Conservation (phyloP, 495 filamentous ascomycete species). For the Saxophila tyrrhenica region DNA sequence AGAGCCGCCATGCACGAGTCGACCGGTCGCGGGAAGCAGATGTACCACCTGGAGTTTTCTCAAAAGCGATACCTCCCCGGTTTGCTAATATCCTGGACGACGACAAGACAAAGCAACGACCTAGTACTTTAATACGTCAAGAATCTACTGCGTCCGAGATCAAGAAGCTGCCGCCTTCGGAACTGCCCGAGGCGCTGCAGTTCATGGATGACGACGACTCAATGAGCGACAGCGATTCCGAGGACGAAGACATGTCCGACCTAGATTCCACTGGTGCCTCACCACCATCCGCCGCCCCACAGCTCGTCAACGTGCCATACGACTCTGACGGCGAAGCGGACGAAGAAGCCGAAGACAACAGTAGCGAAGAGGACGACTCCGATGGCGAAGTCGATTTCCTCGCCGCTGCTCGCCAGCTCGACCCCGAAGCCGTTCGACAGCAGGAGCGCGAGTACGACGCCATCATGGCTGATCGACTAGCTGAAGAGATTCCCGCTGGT, state of each 20-base stretch:
- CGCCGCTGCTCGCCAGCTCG: constrained; percentile 24
- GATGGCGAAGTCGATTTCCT: constrained; percentile 24
- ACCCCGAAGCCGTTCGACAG: constrained; percentile 20
- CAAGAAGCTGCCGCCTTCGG: constrained; percentile 23
- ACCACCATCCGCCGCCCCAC: constrained; percentile 14
- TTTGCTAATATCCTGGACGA: constrained; percentile 17
- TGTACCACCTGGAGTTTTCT: constrained; percentile 10
- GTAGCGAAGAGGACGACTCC: constrained; percentile 8
- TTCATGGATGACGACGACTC: constrained; percentile 20
- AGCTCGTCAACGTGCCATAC: constrained; percentile 8
- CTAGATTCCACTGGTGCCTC: constrained; percentile 1
- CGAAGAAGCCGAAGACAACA: constrained; percentile 9
- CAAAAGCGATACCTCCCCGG: constrained; percentile 10
- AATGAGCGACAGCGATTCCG: constrained; percentile 18
- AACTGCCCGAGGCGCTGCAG: constrained; percentile 23
- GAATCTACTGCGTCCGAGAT: constrained; percentile 21
- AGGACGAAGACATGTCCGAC: constrained; percentile 15
- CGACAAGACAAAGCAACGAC: neutral
- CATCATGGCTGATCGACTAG: constrained; percentile 27
- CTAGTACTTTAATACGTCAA: constrained; percentile 2
- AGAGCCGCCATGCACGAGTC: constrained; percentile 32
- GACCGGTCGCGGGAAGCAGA: neutral
- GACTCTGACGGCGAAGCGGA: neutral
- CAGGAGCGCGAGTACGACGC: constrained; percentile 29
- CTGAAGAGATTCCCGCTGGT: constrained; percentile 31